Conservation (phyloP, 139 green algal genomes). For the Mesotaenium endlicherianum region DNA sequence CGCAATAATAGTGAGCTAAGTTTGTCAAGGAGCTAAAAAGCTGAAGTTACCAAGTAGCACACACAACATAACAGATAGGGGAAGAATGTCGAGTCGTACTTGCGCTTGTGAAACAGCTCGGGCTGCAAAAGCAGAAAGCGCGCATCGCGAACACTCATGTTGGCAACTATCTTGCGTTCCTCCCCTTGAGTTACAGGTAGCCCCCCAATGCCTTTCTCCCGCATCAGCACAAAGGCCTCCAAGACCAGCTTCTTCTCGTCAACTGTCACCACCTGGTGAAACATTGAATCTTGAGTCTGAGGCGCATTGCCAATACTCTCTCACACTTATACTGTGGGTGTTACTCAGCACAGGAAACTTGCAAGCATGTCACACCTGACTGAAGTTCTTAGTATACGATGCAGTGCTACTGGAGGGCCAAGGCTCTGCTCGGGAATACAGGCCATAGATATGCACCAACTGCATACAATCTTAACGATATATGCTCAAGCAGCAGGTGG, state of each 20-base stretch:
- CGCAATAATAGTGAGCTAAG: background rate
- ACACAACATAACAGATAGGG: background rate
- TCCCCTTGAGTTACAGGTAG: constrained; percentile 7
- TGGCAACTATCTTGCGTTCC: constrained; percentile 8
- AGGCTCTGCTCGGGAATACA: no score
- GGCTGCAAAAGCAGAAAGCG: constrained; percentile 20
- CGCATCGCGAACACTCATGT: constrained; percentile 31
- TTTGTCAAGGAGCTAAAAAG: background rate
- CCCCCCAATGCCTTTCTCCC: constrained; percentile 18
- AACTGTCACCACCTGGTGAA: constrained; percentile 35
- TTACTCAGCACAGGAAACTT: no score
- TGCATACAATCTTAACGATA: no score
- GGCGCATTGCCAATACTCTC: no score
- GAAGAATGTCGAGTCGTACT: background rate
- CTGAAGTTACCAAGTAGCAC: background rate
- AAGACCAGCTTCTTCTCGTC: constrained; percentile 1
- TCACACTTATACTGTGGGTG: no score
- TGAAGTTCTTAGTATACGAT: no score
- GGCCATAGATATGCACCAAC: no score
- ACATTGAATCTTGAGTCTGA: no score
- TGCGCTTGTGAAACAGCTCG: constrained; percentile 23
- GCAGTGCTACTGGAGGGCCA: no score
- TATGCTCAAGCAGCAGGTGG: no score
- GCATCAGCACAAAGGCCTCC: constrained; percentile 39
- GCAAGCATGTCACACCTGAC: no score